Evolutionary conservation across 305 asterid genomes (phyloP), one percentile per base, ranked within the genome.

Genomic region (Galium porrigens): DNA sequence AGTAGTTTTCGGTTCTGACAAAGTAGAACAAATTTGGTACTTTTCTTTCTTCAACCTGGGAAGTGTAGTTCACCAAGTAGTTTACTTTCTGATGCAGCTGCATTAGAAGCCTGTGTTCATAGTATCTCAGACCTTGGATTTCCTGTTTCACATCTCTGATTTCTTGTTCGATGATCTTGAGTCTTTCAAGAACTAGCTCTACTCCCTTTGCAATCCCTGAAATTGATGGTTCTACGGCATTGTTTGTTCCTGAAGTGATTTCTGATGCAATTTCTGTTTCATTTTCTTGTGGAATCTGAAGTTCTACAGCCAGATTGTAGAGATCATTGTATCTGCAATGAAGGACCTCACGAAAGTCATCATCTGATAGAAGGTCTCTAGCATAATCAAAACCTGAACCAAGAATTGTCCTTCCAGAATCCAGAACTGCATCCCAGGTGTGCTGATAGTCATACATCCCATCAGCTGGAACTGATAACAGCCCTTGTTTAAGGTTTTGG

Each of bases 131-230:
- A 22, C 96, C 97, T 75, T 86, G 94, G 17, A 90, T 84, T 72
- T 90, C 97, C 75, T 84, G 94, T 73, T 88, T 87, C 67, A 90
- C 17, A 41, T 88, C 97, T 75, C 90, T 71, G 70, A 90, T 84
- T 75, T 90, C 95, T 73, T 90, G 94, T 74, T 87, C 89, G 14
- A 90, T 90, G 82, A 87, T 85, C 84, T 84, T 86, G 36, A 90
- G 79, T 69, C 95, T 82, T 70, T 84, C 89, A 69, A 90, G 74
- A 65, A 88, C 89, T 25, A 78, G 82, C 69, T 88, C 96, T 3
- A 90, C 95, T 0, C 97, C 96, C 76, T 83, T 88, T 46, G 97
- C 96, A 52, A 90, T 84, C 60, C 95, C 97, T 3, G 73, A 80
- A 66, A 88, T 76, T 41, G 95, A 58, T 39, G 96, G 94, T 36